A percentile compares a stretch with the other conserved stretches of the same genome.
Conservation (phyloP, 306 rosid species). For the Quillaja saponaria region DNA sequence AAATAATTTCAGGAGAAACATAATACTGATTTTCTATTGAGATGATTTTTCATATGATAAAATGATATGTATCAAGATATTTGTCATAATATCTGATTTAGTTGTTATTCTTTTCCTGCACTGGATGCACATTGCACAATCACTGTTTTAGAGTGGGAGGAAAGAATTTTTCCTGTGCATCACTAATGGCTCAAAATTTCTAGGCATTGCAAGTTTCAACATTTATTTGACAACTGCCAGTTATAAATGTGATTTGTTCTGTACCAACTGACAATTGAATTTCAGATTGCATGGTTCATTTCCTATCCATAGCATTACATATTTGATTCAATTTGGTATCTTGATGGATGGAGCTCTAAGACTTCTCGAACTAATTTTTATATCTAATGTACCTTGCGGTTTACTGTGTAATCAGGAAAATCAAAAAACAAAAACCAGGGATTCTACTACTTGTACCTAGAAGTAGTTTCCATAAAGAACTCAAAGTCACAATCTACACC, state of each 20-base stretch:
- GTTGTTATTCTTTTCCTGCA: constrained; percentile 15
- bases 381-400: constrained; percentile 26
- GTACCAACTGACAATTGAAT: not conserved
- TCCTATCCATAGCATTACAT: not conserved
- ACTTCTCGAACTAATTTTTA: constrained; percentile 26
- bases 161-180: not conserved
- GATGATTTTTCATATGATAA: not conserved
- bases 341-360: constrained; percentile 12
- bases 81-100: not conserved
- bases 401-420: constrained; percentile 60
- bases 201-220: not conserved
- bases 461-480: constrained; percentile 79
- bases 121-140: too few species aligned
- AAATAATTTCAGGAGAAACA: constrained; percentile 11
- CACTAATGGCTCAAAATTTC: not conserved
- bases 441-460: constrained; percentile 87
- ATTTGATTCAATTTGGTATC: constrained; percentile 1
- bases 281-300: not conserved
- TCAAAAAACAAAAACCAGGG: constrained; percentile 84
- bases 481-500: constrained; percentile 69
- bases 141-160: not conserved
- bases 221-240: not conserved
- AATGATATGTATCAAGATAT: not conserved
- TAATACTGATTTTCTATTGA: not conserved
- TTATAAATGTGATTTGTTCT: not conserved